phyloP scores from a whole-genome alignment of 75 land plant species.

The Chamaecyparis obtusa region DNA sequence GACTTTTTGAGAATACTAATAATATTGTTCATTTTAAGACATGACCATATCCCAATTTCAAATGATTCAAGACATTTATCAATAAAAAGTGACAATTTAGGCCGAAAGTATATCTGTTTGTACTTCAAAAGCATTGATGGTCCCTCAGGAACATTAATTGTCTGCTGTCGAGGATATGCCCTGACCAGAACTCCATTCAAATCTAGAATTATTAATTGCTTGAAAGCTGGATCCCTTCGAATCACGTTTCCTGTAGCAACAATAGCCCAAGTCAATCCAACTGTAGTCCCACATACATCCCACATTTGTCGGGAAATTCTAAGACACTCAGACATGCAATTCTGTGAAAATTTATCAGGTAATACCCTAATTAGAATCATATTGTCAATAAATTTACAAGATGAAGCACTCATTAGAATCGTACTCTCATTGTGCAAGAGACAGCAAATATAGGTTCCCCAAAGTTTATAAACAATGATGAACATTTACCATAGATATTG shows the following conservation, averaged over 20 bases:
- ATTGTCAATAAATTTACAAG: background rate
- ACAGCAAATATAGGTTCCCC: background rate
- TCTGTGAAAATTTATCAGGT: background rate
- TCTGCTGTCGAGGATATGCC: constrained; percentile 6
- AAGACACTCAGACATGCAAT: background rate
- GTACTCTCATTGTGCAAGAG: background rate
- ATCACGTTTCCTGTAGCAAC: background rate
- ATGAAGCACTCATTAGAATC: too few species aligned
- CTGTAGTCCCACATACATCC: background rate
- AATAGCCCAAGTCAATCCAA: background rate
- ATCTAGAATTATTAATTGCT: constrained; percentile 5
- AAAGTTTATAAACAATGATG: background rate
- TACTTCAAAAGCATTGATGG: constrained; percentile 7
- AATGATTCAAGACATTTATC: constrained; percentile 12
- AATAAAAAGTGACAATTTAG: constrained; percentile 2
- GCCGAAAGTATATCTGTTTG: constrained; percentile 6
- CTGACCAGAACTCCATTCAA: constrained; percentile 15
- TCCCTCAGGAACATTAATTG: background rate
- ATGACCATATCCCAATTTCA: constrained; percentile 13
- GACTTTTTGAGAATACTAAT: background rate
- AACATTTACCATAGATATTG: background rate
- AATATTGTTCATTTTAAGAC: constrained; percentile 1
- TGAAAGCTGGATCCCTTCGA: background rate
- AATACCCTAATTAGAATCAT: background rate
- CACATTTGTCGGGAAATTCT: background rate